A percentile compares a stretch with the other conserved stretches of the same genome.
These are phyloP conservation scores for Fusarium lateritium DNA, from an alignment of 2,329 filamentous ascomycete species.

Conservation along the genomic window DNA sequence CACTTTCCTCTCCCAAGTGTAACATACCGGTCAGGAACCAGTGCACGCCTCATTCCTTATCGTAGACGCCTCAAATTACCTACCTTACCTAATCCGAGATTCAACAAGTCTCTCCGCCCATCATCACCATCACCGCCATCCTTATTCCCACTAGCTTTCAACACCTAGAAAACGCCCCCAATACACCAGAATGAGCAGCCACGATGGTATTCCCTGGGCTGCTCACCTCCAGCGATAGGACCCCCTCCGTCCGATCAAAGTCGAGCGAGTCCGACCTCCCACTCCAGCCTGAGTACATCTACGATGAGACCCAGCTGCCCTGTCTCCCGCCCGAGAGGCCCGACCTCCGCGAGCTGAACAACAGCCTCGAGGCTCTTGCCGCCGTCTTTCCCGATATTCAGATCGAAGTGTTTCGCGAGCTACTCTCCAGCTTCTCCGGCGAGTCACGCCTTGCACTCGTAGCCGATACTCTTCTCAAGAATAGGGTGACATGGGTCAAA, in stretches of 20 bases:
- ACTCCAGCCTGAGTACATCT: slow-evolving; percentile 63
- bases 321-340: slow-evolving; percentile 66
- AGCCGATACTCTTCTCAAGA: slow-evolving; percentile 82
- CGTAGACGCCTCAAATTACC: slow-evolving; percentile 9
- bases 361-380: slow-evolving; percentile 76
- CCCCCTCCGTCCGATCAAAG: slow-evolving; percentile 53
- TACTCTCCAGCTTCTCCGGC: slow-evolving; percentile 80
- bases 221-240: slow-evolving; percentile 60
- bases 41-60: slow-evolving; percentile 25
- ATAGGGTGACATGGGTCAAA: slow-evolving; percentile 77
- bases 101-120: slow-evolving; percentile 18
- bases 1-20: background rate
- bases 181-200: slow-evolving; percentile 55
- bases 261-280: slow-evolving; percentile 50
- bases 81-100: slow-evolving; percentile 37
- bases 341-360: slow-evolving; percentile 79
- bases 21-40: background rate
- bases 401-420: slow-evolving; percentile 85
- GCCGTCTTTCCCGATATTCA: slow-evolving; percentile 86
- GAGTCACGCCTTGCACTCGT: slow-evolving; percentile 84
- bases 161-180: background rate
- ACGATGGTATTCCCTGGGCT: slow-evolving; percentile 67
- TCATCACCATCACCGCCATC: slow-evolving; percentile 26
- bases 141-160: slow-evolving; percentile 6
- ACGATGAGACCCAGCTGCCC: slow-evolving; percentile 68